Conservation (phyloP, 2,329 filamentous ascomycete species). For the Ophiostoma fasciatum region DNA sequence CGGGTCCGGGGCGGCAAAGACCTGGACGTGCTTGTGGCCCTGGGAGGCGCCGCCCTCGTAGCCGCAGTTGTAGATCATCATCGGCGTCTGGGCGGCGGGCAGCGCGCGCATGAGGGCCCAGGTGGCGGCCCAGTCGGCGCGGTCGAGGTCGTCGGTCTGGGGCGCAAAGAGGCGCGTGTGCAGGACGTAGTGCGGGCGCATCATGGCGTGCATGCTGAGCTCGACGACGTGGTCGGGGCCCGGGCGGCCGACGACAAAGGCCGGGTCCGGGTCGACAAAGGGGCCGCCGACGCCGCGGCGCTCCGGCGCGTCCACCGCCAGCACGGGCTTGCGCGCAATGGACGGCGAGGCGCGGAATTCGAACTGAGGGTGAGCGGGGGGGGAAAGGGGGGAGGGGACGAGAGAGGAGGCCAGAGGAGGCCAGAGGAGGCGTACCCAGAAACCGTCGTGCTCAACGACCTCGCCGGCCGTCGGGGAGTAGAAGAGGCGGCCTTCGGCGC, state of each 20-base stretch:
- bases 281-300: slow-evolving; percentile 13
- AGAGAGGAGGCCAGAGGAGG: not conserved
- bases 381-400: not conserved
- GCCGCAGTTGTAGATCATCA: slow-evolving; percentile 31
- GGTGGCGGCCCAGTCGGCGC: slow-evolving; percentile 20
- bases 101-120: slow-evolving; percentile 21
- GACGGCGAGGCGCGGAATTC: slow-evolving; percentile 16
- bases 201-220: slow-evolving; percentile 22
- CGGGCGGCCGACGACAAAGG: slow-evolving; percentile 16
- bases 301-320: slow-evolving; percentile 14
- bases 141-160: slow-evolving; percentile 23
- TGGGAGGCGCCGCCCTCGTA: slow-evolving; percentile 26
- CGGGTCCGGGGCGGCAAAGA: slow-evolving; percentile 20
- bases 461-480: slow-evolving; percentile 10
- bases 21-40: slow-evolving; percentile 30
- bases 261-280: slow-evolving; percentile 17
- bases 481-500: slow-evolving; percentile 8
- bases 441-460: slow-evolving; percentile 5
- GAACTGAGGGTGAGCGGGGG: slow-evolving; percentile 11
- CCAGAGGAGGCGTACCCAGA: slow-evolving; percentile 7
- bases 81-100: slow-evolving; percentile 11
- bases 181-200: slow-evolving; percentile 22
- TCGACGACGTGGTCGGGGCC: slow-evolving; percentile 19
- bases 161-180: slow-evolving; percentile 23
- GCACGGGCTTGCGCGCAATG: slow-evolving; percentile 13